Base-by-base conservation (phyloP, 1,284 basidiomycete species). In the Thecaphora thlaspeos region DNA sequence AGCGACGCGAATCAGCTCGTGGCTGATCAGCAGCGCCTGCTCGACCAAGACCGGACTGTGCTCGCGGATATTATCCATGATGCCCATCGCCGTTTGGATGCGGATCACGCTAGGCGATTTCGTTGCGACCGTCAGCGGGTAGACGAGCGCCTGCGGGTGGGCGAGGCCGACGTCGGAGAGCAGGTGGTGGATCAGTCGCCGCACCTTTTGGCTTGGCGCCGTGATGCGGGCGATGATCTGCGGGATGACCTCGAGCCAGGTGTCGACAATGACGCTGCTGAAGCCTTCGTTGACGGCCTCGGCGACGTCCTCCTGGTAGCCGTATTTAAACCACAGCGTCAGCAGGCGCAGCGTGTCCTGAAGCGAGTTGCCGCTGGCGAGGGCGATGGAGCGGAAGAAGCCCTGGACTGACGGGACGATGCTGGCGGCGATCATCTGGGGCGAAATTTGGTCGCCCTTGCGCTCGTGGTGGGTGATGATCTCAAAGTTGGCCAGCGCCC, bases 211-310 rank as follows among this genome's bases (percentile, higher is more conserved):
- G 67, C 89, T 90, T 0, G 93, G 93, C 0, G 92, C 95, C 81
- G 97, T 93, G 68, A 99, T 96, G 37, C 95, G 88, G 37, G 95
- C 95, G 72, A 99, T 98, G 70, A 99, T 95, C 88, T 97, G 93
- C 37, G 95, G 95, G 57, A 98, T 92, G 59, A 99, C 95, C 73
- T 97, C 93, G 34, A 99, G 83, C 95, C 95, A 99, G 0, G 94
- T 97, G 75, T 98, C 93, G 45, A 99, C 87, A 73, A 90, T 90
- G 46, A 99, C 91, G 26, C 86, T 87, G 1, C 86, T 85, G 79
- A 97, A 92, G 1, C 94, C 95, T 58, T 83, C 86, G 46, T 84
- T 85, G 81, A 99, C 93, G 0, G 92, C 90, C 70, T 89, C 84
- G 72, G 88, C 90, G 61, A 99, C 92, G 55, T 92, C 88, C 46